Evolutionary conservation across 2,329 filamentous ascomycete species (phyloP).

Genomic region (Phyllosticta citribraziliensis): DNA sequence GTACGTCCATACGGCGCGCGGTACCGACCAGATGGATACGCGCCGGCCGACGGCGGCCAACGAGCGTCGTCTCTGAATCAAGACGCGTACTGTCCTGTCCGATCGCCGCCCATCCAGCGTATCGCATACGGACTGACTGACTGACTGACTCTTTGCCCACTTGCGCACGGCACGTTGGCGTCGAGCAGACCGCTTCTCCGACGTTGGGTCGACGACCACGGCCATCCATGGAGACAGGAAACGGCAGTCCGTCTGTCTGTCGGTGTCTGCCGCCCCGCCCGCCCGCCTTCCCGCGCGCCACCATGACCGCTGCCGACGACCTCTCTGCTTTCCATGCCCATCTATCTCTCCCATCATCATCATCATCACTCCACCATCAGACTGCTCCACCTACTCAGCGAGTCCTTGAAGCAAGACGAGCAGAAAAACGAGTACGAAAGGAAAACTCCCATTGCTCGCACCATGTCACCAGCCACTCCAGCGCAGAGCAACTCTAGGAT

Average conservation of each 20-base stretch:
- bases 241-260: neutral
- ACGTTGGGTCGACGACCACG: neutral
- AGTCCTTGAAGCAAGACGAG: neutral
- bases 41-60: neutral
- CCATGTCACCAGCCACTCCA: constrained; percentile 12
- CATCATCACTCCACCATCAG: neutral
- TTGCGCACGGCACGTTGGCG: neutral
- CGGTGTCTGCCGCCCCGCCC: neutral
- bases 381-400: neutral
- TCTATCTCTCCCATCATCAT: neutral
- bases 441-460: constrained; percentile 18
- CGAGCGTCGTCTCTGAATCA: neutral
- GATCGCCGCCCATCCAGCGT: neutral
- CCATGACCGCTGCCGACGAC: neutral
- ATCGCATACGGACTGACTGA: neutral
- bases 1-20: neutral
- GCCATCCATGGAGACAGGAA: neutral
- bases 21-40: neutral
- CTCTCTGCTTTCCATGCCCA: neutral
- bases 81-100: neutral
- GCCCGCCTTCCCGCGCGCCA: neutral
- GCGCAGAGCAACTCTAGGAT: constrained; percentile 42
- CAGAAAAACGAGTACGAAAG: constrained; percentile 42
- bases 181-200: neutral
- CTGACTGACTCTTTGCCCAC: neutral